phyloP scores from a whole-genome alignment of 2,329 filamentous ascomycete genomes.

The Hortaea werneckii region DNA sequence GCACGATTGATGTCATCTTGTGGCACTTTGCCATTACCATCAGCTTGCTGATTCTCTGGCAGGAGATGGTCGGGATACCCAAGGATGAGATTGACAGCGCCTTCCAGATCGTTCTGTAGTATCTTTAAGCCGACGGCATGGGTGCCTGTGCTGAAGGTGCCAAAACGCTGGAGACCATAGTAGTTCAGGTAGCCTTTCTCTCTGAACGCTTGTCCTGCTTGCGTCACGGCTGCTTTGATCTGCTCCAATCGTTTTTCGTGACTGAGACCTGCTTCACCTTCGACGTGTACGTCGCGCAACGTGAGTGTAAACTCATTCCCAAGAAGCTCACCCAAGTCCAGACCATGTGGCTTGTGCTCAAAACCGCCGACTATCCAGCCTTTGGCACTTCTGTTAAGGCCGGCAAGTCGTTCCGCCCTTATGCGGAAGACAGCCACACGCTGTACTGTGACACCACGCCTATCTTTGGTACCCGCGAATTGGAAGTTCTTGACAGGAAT shows the following conservation, averaged over 20 bases:
- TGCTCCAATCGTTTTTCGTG: slow-evolving; percentile 34
- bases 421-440: slow-evolving; percentile 59
- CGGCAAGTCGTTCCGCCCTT: slow-evolving; percentile 52
- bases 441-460: slow-evolving; percentile 77
- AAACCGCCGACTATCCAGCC: slow-evolving; percentile 60
- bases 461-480: slow-evolving; percentile 87
- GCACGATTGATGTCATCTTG: slow-evolving; percentile 72
- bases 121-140: slow-evolving; percentile 78
- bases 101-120: slow-evolving; percentile 69
- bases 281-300: slow-evolving; percentile 70
- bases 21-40: slow-evolving; percentile 39
- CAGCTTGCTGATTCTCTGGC: slow-evolving; percentile 38
- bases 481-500: slow-evolving; percentile 58
- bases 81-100: slow-evolving; percentile 68
- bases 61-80: slow-evolving; percentile 58
- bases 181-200: slow-evolving; percentile 89
- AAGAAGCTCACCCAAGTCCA: slow-evolving; percentile 71
- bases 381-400: slow-evolving; percentile 51
- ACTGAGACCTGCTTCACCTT: slow-evolving; percentile 28
- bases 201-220: slow-evolving; percentile 56
- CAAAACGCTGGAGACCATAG: slow-evolving; percentile 94
- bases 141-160: slow-evolving; percentile 75
- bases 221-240: slow-evolving; percentile 40
- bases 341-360: slow-evolving; percentile 57
- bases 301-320: slow-evolving; percentile 94